A percentile compares a stretch with the other conserved stretches of the same genome.
Conservation (phyloP, 768 basidiomycete genomes). For the Hemileccinum rubropunctum region DNA sequence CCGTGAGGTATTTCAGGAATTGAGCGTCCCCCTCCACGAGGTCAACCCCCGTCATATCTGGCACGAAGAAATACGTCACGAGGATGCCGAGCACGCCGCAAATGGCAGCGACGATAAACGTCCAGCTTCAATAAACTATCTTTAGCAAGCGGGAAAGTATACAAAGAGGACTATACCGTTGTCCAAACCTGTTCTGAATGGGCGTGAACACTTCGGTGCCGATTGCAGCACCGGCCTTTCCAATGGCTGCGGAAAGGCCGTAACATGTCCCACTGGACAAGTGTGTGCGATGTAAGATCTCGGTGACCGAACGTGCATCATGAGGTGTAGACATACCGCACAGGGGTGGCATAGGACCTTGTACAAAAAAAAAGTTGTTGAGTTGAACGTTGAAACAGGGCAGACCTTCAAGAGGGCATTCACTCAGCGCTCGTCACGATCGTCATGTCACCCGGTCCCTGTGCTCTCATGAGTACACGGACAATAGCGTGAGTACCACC, state of each 20-base stretch:
- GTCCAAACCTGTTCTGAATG: constrained; percentile 61
- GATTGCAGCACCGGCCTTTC: constrained; percentile 68
- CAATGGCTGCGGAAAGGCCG: constrained; percentile 63
- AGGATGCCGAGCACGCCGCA: constrained; percentile 63
- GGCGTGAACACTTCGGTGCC: constrained; percentile 71
- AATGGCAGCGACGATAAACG: constrained; percentile 64
- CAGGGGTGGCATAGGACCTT: constrained; percentile 61
- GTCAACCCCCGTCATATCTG: constrained; percentile 64
- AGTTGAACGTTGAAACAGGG: neutral
- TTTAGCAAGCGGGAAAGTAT: neutral
- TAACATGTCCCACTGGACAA: constrained; percentile 59
- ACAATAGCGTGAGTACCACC: constrained; percentile 5
- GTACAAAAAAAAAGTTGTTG: constrained; percentile 1
- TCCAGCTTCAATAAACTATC: constrained; percentile 43
- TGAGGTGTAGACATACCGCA: constrained; percentile 40
- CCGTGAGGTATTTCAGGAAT: constrained; percentile 56
- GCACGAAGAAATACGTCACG: constrained; percentile 65
- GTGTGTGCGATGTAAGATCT: neutral
- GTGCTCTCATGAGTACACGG: constrained; percentile 5
- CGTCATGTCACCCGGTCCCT: constrained; percentile 66
- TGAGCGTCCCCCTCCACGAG: constrained; percentile 64
- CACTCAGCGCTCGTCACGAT: constrained; percentile 65
- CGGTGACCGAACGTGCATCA: neutral
- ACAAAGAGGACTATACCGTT: constrained; percentile 38
- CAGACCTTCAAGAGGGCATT: constrained; percentile 19